These are phyloP conservation scores for Heliocybe sulcata DNA, from an alignment of 1,284 basidiomycete species.

Conservation along the genomic window DNA sequence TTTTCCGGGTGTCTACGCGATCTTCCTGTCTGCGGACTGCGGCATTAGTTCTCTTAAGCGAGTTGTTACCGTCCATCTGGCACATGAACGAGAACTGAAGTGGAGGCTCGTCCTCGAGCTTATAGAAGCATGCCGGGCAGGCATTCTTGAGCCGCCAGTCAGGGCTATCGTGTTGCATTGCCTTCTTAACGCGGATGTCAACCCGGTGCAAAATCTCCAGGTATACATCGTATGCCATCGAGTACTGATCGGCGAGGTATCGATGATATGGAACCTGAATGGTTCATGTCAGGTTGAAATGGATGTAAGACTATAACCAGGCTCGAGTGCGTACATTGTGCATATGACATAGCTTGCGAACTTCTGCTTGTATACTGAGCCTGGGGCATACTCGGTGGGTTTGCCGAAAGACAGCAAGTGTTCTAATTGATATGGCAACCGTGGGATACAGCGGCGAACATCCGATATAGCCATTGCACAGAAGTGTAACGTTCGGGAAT, in stretches of 20 bases:
- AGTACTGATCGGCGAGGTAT: slow-evolving; percentile 15
- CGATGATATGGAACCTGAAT: slow-evolving; percentile 6
- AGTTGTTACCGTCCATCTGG: slow-evolving; percentile 28
- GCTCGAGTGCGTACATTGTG: slow-evolving; percentile 6
- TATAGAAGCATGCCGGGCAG: slow-evolving; percentile 24
- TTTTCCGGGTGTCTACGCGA: neutral
- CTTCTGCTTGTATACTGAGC: slow-evolving; percentile 7
- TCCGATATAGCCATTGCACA: too few species aligned
- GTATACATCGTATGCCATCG: slow-evolving; percentile 23
- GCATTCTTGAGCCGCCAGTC: slow-evolving; percentile 21
- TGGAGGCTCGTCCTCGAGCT: slow-evolving; percentile 18
- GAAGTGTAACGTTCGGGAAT: too few species aligned
- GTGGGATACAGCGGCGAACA: too few species aligned
- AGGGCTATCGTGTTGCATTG: slow-evolving; percentile 14
- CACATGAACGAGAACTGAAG: slow-evolving; percentile 14
- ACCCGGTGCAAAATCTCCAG: slow-evolving; percentile 14
- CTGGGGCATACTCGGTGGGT: slow-evolving; percentile 4
- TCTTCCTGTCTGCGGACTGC: slow-evolving; percentile 7
- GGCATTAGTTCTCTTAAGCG: slow-evolving; percentile 21
- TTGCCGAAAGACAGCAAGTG: neutral
- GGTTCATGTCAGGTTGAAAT: neutral
- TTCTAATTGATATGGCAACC: too few species aligned
- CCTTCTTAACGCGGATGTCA: slow-evolving; percentile 9
- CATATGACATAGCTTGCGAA: slow-evolving; percentile 2
- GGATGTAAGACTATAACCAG: neutral